Conservation (phyloP, 192 early-diverging fungal genomes). For the Rhizophagus sp. region DNA sequence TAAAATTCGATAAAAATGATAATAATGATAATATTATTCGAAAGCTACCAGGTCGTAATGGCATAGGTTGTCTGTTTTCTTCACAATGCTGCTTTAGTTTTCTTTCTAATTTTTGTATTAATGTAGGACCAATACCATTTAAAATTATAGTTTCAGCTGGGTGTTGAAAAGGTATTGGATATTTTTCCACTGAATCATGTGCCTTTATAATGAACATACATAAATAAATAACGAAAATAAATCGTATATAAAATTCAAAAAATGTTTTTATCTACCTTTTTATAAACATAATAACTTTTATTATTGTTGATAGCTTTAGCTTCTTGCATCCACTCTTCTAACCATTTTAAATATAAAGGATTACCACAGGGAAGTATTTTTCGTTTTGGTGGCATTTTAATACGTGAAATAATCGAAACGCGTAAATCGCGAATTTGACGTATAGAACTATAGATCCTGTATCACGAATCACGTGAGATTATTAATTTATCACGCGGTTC, state of each 20-base stretch:
- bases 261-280: conserved; percentile 42
- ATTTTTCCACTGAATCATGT: conserved; percentile 58
- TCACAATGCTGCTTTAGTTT: conserved; percentile 55
- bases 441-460: no score
- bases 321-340: conserved; percentile 67
- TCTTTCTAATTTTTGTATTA: conserved; percentile 53
- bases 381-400: conserved; percentile 7
- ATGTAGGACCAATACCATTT: conserved; percentile 62
- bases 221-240: neutral
- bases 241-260: neutral
- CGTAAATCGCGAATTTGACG: neutral
- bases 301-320: conserved; percentile 44
- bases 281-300: conserved; percentile 60
- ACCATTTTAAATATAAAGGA: conserved; percentile 66
- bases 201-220: conserved; percentile 44
- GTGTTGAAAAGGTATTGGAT: conserved; percentile 60
- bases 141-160: conserved; percentile 61
- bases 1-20: neutral
- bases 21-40: neutral
- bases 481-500: no score
- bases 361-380: conserved; percentile 55
- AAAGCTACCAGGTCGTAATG: conserved; percentile 24
- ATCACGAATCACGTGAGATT: no score
- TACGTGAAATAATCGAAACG: neutral
- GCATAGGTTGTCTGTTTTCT: conserved; percentile 52